phyloP scores from a whole-genome alignment of 352 stramenopile genomes.

The Thraustochytrium striatum region DNA sequence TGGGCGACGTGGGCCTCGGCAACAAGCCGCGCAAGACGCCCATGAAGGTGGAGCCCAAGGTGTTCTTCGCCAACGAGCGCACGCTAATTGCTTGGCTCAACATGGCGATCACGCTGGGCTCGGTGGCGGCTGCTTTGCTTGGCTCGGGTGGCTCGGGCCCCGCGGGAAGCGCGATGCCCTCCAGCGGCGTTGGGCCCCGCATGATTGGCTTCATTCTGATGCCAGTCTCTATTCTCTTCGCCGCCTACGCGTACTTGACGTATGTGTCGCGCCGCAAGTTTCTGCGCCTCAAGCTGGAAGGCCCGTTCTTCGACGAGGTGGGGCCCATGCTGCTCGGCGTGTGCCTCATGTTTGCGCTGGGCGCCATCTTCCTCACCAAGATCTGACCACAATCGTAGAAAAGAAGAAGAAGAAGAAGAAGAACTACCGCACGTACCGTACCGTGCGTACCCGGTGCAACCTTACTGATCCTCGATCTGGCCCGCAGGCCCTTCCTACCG shows the following conservation, averaged over 20 bases:
- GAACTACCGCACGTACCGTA: too few relatives aligned
- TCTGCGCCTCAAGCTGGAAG: constrained; percentile 65
- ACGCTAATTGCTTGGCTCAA: constrained; percentile 74
- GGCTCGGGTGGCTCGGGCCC: constrained; percentile 56
- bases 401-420: not conserved
- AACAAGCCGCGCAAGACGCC: constrained; percentile 62
- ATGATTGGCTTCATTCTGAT: constrained; percentile 65
- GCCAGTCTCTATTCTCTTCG: constrained; percentile 66
- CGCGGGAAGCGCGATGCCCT: too few relatives aligned
- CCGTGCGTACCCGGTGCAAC: too few relatives aligned
- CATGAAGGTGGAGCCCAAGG: constrained; percentile 75
- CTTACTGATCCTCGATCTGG: too few relatives aligned
- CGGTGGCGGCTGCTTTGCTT: constrained; percentile 66
- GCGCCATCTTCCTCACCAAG: constrained; percentile 40
- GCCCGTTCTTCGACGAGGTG: constrained; percentile 70
- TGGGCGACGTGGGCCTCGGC: constrained; percentile 51
- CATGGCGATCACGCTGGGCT: constrained; percentile 68
- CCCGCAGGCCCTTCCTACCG: too few relatives aligned
- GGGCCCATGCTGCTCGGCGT: constrained; percentile 66
- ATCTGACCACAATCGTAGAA: not conserved
- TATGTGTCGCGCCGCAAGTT: constrained; percentile 66
- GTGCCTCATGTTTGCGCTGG: constrained; percentile 61
- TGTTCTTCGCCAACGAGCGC: constrained; percentile 78
- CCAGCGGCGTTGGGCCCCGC: constrained; percentile 42
- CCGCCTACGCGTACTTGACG: constrained; percentile 67